Conservation (phyloP, 768 basidiomycete species). For the Candolleomyces aberdarensis region DNA sequence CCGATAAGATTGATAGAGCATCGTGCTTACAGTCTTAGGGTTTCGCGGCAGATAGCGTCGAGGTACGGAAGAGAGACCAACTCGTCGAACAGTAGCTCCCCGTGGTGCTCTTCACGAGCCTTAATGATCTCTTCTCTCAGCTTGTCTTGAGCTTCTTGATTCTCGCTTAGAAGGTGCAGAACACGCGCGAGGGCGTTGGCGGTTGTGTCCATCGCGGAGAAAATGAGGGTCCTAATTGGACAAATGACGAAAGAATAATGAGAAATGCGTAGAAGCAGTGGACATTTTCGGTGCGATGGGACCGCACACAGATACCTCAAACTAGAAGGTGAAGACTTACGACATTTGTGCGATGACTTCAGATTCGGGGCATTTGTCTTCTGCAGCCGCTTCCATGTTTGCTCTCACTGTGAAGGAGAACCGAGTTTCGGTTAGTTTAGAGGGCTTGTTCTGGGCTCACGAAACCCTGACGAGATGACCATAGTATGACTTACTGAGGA, state of each 20-base stretch:
- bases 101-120: slow-evolving; percentile 25
- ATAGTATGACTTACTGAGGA: slow-evolving; percentile 32
- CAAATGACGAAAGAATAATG: not conserved
- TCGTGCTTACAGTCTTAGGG: slow-evolving; percentile 23
- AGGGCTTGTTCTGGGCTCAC: not conserved
- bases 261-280: not conserved
- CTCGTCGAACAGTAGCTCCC: slow-evolving; percentile 25
- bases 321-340: not conserved
- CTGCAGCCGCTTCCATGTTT: slow-evolving; percentile 30
- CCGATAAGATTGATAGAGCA: not conserved
- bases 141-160: slow-evolving; percentile 35
- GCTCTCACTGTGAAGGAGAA: slow-evolving; percentile 31
- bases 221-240: slow-evolving; percentile 29
- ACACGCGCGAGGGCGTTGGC: slow-evolving; percentile 33
- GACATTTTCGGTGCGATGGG: too few relatives aligned
- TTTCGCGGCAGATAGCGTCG: slow-evolving; percentile 33
- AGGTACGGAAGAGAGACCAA: slow-evolving; percentile 28
- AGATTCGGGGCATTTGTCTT: slow-evolving; percentile 28
- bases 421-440: not conserved
- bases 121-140: slow-evolving; percentile 32
- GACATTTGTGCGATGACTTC: slow-evolving; percentile 39
- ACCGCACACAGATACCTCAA: too few relatives aligned
- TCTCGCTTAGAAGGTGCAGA: slow-evolving; percentile 28
- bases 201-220: slow-evolving; percentile 42
- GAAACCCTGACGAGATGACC: too few relatives aligned